Evolutionary conservation across 257 asterid species (phyloP).

Genomic region (Mitragyna speciosa): DNA sequence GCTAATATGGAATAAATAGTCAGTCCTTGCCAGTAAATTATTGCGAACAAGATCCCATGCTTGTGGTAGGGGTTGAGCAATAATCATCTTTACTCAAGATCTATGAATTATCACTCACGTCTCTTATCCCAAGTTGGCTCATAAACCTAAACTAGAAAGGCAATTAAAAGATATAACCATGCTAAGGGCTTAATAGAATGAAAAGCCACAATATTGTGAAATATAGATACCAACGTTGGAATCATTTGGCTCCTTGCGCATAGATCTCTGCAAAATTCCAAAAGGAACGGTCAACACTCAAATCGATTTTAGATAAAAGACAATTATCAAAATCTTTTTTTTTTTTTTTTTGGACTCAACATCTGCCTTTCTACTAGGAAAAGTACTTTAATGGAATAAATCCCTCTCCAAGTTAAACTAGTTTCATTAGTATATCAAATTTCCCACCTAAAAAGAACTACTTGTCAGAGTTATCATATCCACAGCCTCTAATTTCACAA

Average conservation of each 20-base stretch:
- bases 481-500: not conserved
- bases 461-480: not conserved
- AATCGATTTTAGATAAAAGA: conserved; percentile 4
- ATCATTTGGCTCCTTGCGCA: conserved; percentile 72
- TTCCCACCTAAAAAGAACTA: not conserved
- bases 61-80: not conserved
- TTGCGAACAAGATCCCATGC: not conserved
- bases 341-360: not conserved
- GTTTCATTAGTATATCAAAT: not conserved
- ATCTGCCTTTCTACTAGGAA: not conserved
- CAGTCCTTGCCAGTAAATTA: too few relatives aligned
- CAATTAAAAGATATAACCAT: conserved; percentile 5
- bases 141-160: not conserved
- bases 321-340: not conserved
- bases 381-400: not conserved
- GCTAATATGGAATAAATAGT: not conserved
- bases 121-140: not conserved
- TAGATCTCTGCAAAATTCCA: conserved; percentile 62
- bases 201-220: not conserved
- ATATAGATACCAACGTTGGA: conserved; percentile 56
- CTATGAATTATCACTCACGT: not conserved
- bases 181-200: not conserved
- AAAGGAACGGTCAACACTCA: conserved; percentile 12
- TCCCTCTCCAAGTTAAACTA: not conserved
- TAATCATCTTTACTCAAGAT: not conserved